Evolutionary conservation across 805 yeast species (phyloP), one percentile per base, ranked within the genome.

Genomic region (Wickerhamomyces kurtzmanii): DNA sequence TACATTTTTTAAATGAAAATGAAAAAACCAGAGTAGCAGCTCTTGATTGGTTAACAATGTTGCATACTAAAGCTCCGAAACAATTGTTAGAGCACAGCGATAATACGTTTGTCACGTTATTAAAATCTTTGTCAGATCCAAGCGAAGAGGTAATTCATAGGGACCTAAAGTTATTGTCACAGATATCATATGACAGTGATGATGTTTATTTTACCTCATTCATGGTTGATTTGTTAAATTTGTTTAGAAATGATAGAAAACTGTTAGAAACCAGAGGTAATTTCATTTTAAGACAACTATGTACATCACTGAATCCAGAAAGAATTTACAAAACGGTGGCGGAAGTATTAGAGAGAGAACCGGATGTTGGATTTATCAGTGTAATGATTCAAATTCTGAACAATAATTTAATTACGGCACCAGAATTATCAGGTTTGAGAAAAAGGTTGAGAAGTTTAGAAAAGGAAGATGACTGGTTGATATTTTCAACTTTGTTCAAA

Each of bases 351-450:
- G 75, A 71, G 29, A 33, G 61, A 23, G 74, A 75, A 28, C 58
- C 59, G 10, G 82, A 80, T 42, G 53, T 74, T 20, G 75, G 72
- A 7, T 91, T 91, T 48, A 71, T 81, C 17, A 71, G 83, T 32
- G 71, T 77, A 35, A 76, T 91, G 65, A 75, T 89, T 28, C 96
- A 87, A 40, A 84, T 87, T 20, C 62, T 89, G 47, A 85, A 84
- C 53, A 86, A 82, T 39, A 87, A 84, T 33, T 58, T 91, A 28
- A 68, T 91, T 10, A 83, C 94, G 4, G 80, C 95, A 0, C 85
- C 83, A 2, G 97, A 91, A 44, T 62, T 91, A 27, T 54, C 71
- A 1, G 62, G 64, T 3, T 62, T 91, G 37, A 68, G 98, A 29
- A 72, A 69, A 32, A 71, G 80, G 42, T 57, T 89, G 28, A 65